Conservation (phyloP, 2,329 filamentous ascomycete genomes). For the Amphichorda felina region DNA sequence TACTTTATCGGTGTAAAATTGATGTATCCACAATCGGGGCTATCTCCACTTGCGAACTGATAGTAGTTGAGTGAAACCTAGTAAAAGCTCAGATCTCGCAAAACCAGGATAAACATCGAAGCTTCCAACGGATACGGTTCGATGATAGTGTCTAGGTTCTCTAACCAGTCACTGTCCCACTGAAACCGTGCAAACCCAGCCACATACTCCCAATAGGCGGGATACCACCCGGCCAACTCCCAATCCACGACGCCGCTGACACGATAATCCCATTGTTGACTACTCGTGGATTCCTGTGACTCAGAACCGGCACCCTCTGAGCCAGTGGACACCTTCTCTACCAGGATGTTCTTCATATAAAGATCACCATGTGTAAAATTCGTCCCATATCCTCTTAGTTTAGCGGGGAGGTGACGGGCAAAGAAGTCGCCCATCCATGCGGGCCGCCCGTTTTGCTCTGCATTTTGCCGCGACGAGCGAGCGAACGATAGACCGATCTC, state of each 20-base stretch:
- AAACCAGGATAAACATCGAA: no score
- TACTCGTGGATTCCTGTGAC: no score
- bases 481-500: constrained; percentile 1
- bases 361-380: not conserved
- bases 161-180: no score
- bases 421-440: constrained; percentile 2
- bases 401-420: not conserved
- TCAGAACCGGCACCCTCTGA: not conserved
- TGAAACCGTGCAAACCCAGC: no score
- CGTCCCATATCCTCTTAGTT: not conserved
- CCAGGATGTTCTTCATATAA: not conserved
- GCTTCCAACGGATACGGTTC: no score
- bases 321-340: not conserved
- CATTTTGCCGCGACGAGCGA: not conserved
- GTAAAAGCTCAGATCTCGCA: no score
- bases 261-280: not conserved
- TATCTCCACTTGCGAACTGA: no score
- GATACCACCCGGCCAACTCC: constrained; percentile 2
- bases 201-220: not conserved
- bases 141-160: no score
- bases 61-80: no score
- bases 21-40: no score
- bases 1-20: no score
- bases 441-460: not conserved
- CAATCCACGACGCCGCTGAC: constrained; percentile 2